phyloP scores from a whole-genome alignment of 164 flowering plant species.

The Chimonanthus praecox region DNA sequence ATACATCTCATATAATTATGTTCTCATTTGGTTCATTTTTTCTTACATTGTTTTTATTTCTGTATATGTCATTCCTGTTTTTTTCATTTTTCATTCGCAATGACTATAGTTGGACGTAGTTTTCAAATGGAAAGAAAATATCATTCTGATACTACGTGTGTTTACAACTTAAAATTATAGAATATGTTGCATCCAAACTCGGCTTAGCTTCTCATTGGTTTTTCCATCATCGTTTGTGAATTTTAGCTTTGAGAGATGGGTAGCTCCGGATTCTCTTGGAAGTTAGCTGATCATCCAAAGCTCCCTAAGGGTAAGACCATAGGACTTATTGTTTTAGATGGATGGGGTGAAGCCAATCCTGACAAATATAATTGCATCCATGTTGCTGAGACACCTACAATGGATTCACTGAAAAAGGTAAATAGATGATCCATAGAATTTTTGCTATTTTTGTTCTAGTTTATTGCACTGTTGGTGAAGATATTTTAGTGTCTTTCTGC shows the following conservation, averaged over 20 bases:
- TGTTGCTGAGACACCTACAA: conserved; percentile 85
- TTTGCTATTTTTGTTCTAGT: background rate
- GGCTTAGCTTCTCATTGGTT: background rate
- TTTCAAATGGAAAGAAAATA: too few species aligned
- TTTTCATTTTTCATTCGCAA: too few species aligned
- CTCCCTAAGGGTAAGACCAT: conserved; percentile 79
- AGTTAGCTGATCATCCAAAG: conserved; percentile 81
- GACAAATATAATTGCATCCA: conserved; percentile 83
- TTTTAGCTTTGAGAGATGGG: conserved; percentile 40
- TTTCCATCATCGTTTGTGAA: background rate
- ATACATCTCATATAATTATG: background rate
- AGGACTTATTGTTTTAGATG: conserved; percentile 79
- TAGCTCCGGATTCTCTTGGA: conserved; percentile 62
- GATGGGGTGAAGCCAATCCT: conserved; percentile 94
- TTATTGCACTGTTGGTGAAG: background rate
- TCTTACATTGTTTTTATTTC: too few species aligned
- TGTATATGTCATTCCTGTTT: too few species aligned
- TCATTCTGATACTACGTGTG: too few species aligned
- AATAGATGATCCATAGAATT: background rate
- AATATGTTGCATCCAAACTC: background rate
- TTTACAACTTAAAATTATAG: too few species aligned
- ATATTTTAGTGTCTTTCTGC: background rate
- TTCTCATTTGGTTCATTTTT: background rate
- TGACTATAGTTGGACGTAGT: too few species aligned
- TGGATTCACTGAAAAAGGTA: conserved; percentile 89